Conservation (phyloP, 352 stramenopile species). For the Phytophthora macrochlamydospora region DNA sequence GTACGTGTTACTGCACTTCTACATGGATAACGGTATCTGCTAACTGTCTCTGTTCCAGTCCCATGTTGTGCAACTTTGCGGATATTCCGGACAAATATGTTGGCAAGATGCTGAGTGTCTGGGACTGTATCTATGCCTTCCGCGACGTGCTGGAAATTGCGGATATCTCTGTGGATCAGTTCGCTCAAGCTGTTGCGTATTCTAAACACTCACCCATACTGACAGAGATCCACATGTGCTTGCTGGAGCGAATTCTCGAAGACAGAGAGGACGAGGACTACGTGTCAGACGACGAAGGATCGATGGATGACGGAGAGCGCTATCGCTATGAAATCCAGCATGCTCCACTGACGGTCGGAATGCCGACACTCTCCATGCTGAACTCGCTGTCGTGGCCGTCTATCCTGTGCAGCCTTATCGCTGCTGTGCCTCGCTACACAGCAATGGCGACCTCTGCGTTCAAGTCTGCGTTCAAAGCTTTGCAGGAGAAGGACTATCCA, state of each 20-base stretch:
- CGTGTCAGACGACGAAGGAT: conserved; percentile 80
- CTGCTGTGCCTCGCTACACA: conserved; percentile 74
- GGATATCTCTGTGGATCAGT: conserved; percentile 68
- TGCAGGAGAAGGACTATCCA: conserved; percentile 63
- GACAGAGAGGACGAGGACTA: conserved; percentile 89
- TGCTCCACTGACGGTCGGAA: conserved; percentile 75
- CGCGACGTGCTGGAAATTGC: conserved; percentile 62
- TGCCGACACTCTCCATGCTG: conserved; percentile 82
- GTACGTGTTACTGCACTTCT: conserved; percentile 42
- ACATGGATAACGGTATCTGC: no score
- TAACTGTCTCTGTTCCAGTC: conserved; percentile 28
- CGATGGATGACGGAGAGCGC: conserved; percentile 80
- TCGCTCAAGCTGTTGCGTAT: conserved; percentile 54
- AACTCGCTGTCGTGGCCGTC: conserved; percentile 83
- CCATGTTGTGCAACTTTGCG: conserved; percentile 57
- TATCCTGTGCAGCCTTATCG: conserved; percentile 68
- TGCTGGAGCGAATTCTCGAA: conserved; percentile 82
- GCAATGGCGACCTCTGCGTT: conserved; percentile 45
- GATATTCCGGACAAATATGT: conserved; percentile 50
- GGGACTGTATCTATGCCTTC: conserved; percentile 85
- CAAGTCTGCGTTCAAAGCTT: conserved; percentile 46
- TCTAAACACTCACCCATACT: conserved; percentile 53
- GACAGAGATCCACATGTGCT: conserved; percentile 85
- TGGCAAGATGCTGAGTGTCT: conserved; percentile 69
- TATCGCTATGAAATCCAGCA: conserved; percentile 86